Percentiles rank a stretch among this genome's conserved stretches.
Conservation (phyloP, 2,329 filamentous ascomycete species). For the Emmonsia crescens region DNA sequence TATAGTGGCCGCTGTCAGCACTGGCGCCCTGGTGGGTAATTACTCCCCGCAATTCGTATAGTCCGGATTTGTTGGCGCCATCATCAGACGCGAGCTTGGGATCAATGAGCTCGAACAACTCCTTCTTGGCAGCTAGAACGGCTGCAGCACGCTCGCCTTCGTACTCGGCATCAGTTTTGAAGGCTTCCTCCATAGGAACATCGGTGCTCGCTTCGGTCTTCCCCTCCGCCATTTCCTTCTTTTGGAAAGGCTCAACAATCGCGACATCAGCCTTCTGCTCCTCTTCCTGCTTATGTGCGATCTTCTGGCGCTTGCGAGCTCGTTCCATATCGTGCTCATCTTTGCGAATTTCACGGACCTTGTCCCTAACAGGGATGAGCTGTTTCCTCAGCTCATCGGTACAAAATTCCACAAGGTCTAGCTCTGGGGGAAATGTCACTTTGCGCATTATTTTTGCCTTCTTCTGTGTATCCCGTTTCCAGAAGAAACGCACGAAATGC, state of each 20-base stretch:
- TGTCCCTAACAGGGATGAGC: conserved; percentile 86
- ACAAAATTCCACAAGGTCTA: conserved; percentile 91
- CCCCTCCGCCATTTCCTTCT: conserved; percentile 39
- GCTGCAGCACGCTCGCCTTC: conserved; percentile 72
- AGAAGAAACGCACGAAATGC: conserved; percentile 97
- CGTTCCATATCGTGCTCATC: conserved; percentile 90
- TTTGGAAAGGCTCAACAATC: conserved; percentile 33
- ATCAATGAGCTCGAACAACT: conserved; percentile 68
- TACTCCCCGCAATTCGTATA: conserved; percentile 89
- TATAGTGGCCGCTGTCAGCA: conserved; percentile 96
- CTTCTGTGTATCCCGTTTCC: conserved; percentile 90
- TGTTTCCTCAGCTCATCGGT: conserved; percentile 76
- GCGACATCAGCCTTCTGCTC: conserved; percentile 32
- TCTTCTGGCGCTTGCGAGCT: conserved; percentile 82
- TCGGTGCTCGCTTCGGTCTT: conserved; percentile 52
- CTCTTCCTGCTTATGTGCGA: conserved; percentile 46
- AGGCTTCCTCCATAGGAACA: conserved; percentile 61
- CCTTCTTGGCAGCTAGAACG: conserved; percentile 73
- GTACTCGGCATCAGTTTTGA: conserved; percentile 88
- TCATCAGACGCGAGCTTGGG: conserved; percentile 64
- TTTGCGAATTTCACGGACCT: conserved; percentile 88
- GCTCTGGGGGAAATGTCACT: conserved; percentile 86
- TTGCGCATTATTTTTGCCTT: conserved; percentile 99
- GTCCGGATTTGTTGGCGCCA: conserved; percentile 80
- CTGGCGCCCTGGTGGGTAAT: conserved; percentile 95